Conservation (phyloP, 306 rosid genomes). For the Cucurbita pepo region DNA sequence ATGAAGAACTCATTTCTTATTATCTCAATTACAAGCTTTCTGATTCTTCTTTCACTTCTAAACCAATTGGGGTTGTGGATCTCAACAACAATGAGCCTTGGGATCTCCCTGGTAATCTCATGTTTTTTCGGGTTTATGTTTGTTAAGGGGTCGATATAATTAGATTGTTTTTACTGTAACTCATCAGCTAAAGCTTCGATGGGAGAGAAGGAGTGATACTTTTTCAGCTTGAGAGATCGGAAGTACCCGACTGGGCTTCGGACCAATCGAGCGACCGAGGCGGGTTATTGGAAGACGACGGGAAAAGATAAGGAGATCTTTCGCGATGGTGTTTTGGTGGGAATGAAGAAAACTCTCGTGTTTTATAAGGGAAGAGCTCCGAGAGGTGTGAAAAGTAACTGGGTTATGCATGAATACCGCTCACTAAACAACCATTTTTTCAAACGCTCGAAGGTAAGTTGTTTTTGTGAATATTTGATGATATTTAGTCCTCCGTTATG, state of each 20-base stretch:
- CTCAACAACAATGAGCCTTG: slow-evolving; percentile 90
- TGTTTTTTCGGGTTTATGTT: no score
- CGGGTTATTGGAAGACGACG: slow-evolving; percentile 92
- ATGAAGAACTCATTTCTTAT: slow-evolving; percentile 76
- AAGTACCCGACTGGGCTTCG: slow-evolving; percentile 86
- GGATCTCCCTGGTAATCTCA: slow-evolving; percentile 73
- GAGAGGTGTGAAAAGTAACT: slow-evolving; percentile 75
- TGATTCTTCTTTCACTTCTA: slow-evolving; percentile 47
- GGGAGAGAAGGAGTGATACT: slow-evolving; percentile 94
- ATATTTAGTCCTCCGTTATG: no score
- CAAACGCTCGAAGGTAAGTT: slow-evolving; percentile 43
- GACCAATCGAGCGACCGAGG: slow-evolving; percentile 83
- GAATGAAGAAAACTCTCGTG: slow-evolving; percentile 95
- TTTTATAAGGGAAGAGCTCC: slow-evolving; percentile 95
- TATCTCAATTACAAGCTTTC: slow-evolving; percentile 58
- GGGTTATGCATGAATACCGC: slow-evolving; percentile 97
- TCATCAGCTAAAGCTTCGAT: slow-evolving; percentile 52
- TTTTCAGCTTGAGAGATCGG: slow-evolving; percentile 63
- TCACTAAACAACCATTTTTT: slow-evolving; percentile 37
- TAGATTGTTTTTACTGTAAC: no score
- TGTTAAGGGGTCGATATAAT: neutral
- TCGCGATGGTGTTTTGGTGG: slow-evolving; percentile 29
- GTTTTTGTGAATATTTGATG: no score
- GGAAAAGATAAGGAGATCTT: slow-evolving; percentile 83
- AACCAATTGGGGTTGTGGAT: slow-evolving; percentile 74